Evolutionary conservation across 345 rosid genomes (phyloP), one percentile per base, ranked within the genome.

Genomic region (Citrus unshiu): DNA sequence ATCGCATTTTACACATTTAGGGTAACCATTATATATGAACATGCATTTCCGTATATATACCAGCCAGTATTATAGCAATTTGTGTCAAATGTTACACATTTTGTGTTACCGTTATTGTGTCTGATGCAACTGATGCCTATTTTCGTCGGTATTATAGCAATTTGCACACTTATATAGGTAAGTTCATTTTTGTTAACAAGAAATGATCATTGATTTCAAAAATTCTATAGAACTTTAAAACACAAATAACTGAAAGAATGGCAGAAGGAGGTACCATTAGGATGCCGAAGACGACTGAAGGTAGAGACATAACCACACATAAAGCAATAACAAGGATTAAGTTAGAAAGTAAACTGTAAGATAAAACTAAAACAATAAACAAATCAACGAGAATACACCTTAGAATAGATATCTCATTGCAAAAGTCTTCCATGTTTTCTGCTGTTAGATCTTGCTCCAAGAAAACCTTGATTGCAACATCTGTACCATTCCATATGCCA

Each of bases 401-500:
- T 61, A 97, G 93, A 85, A 97, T 94, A 32, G 98, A 92, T 82
- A 97, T 94, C 88, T 94, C 99, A 63, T 97, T 97, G 89, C 99
- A 93, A 80, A 97, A 97, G 80, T 95, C 98, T 82, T 93, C 95
- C 99, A 95, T 93, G 84, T 93, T 95, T 87, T 93, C 99, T 56
- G 91, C 91, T 70, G 98, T 97, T 66, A 97, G 88, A 89, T 97
- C 98, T 83, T 97, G 98, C 90, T 94, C 98, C 78, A 97, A 87
- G 80, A 97, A 93, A 82, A 92, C 91, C 89, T 97, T 97, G 85
- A 93, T 92, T 37, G 99, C 99, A 18, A 97, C 98, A 43, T 97
- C 97, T 54, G 98, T 97, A 79, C 99, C 99, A 78, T 93, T 97
- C 99, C 99, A 97, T 68, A 92, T 67, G 57, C 98, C 98, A 70